These are phyloP conservation scores for Aegle marmelos DNA, from an alignment of 345 rosid genomes.

Conservation along the genomic window DNA sequence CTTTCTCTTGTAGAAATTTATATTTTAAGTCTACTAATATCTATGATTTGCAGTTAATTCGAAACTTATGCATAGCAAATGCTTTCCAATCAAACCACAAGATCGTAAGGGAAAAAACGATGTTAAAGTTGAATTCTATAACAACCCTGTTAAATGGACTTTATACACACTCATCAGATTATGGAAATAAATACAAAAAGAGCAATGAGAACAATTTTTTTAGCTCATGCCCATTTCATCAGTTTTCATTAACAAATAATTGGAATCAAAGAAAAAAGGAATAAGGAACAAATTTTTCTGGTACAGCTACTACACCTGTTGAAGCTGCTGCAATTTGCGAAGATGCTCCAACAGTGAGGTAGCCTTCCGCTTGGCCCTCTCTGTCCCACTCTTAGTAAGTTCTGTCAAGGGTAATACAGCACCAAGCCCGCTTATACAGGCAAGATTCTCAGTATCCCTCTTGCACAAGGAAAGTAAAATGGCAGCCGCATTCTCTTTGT, in stretches of 20 bases:
- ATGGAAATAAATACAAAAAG: constrained; percentile 28
- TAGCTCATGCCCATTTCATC: constrained; percentile 34
- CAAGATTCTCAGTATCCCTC: constrained; percentile 73
- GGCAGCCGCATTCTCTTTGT: constrained; percentile 84
- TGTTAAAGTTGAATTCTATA: constrained; percentile 4
- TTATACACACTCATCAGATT: constrained; percentile 32
- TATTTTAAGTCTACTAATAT: too few relatives aligned
- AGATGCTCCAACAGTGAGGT: constrained; percentile 72
- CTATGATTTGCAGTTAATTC: too few relatives aligned
- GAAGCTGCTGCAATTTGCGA: constrained; percentile 41
- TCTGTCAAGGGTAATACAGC: constrained; percentile 76
- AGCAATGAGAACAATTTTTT: constrained; percentile 29
- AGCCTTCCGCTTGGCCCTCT: constrained; percentile 87
- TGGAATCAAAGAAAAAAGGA: constrained; percentile 10
- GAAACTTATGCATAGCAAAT: neutral
- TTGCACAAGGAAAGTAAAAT: constrained; percentile 80
- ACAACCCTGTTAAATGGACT: constrained; percentile 22
- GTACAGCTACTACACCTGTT: constrained; percentile 16
- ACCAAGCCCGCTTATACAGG: constrained; percentile 68
- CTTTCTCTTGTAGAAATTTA: too few relatives aligned
- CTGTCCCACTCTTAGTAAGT: constrained; percentile 78
- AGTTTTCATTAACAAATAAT: constrained; percentile 27
- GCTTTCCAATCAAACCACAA: neutral
- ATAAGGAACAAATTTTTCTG: constrained; percentile 6
- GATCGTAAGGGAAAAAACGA: neutral